phyloP scores from a whole-genome alignment of 345 rosid species.

The Citrus medica region DNA sequence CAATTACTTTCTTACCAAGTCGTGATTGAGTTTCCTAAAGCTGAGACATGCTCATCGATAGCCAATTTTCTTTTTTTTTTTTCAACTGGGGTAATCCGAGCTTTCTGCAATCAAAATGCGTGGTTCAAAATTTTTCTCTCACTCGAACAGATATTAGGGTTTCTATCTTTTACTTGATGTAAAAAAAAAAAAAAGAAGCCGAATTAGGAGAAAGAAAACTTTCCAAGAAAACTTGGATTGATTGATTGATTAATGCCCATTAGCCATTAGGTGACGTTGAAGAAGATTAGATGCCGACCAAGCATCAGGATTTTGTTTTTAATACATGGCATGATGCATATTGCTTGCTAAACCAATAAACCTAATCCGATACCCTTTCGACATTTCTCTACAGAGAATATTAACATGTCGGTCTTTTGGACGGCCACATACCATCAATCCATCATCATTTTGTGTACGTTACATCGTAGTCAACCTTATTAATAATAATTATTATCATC shows the following conservation, averaged over 20 bases:
- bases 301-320: slow-evolving; percentile 36
- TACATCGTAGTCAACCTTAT: slow-evolving; percentile 11
- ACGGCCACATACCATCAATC: slow-evolving; percentile 21
- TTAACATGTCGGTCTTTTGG: slow-evolving; percentile 25
- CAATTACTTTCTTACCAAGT: not conserved
- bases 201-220: no score
- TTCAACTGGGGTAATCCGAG: no score
- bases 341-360: slow-evolving; percentile 23
- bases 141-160: not conserved
- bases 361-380: slow-evolving; percentile 22
- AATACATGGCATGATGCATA: slow-evolving; percentile 22
- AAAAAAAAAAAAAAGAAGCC: no score
- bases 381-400: slow-evolving; percentile 3
- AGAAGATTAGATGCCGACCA: slow-evolving; percentile 47
- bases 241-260: not conserved
- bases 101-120: not conserved
- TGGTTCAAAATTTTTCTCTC: not conserved
- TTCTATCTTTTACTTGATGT: not conserved
- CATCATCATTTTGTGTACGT: slow-evolving; percentile 10
- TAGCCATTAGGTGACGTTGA: slow-evolving; percentile 11
- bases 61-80: not conserved
- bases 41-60: not conserved
- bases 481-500: not conserved
- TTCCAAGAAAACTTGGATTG: not conserved
- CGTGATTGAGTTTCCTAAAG: not conserved